Base-by-base conservation (phyloP, 495 filamentous ascomycete genomes). In the Penicillium odoratum region DNA sequence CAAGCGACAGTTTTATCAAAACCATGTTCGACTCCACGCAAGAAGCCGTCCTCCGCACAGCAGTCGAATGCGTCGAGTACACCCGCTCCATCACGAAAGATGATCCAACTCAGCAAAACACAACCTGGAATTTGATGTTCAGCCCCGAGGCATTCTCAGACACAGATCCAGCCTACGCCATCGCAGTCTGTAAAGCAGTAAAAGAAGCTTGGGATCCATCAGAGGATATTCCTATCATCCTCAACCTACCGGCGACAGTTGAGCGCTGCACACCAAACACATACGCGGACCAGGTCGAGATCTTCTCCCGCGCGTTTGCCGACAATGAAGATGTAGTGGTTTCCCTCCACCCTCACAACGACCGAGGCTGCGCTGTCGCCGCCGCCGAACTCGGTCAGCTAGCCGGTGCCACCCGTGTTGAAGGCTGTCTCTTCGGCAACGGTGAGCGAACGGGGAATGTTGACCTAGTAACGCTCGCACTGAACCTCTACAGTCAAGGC, bases 371-470 rank as follows among this genome's bases (percentile, higher is more conserved):
- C 65, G 88, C 87, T 7, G 84, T 86, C 7, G 88, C 92, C 33
- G 92, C 91, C 5, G 85, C 91, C 5, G 91, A 96, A 69, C 75
- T 96, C 31, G 92, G 85, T 11, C 89, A 93, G 69, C 92, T 96
- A 87, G 92, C 88, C 15, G 92, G 92, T 42, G 92, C 89, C 7
- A 85, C 93, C 69, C 71, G 92, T 57, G 90, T 96, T 3, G 92
- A 96, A 70, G 92, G 92, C 28, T 92, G 88, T 68, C 79, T 94
- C 8, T 96, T 96, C 62, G 91, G 91, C 26, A 95, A 96, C 65
- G 92, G 91, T 49, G 92, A 96, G 77, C 78, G 92, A 42, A 94
- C 92, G 3, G 91, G 92, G 43, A 96, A 96, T 67, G 91, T 96
- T n/a, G 91, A 95, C 68, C 80, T 96, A n/a, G 91, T 96, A 42